These are phyloP conservation scores for Plasmodium malariae DNA, from an alignment of 169 alveolate species.

Conservation along the genomic window DNA sequence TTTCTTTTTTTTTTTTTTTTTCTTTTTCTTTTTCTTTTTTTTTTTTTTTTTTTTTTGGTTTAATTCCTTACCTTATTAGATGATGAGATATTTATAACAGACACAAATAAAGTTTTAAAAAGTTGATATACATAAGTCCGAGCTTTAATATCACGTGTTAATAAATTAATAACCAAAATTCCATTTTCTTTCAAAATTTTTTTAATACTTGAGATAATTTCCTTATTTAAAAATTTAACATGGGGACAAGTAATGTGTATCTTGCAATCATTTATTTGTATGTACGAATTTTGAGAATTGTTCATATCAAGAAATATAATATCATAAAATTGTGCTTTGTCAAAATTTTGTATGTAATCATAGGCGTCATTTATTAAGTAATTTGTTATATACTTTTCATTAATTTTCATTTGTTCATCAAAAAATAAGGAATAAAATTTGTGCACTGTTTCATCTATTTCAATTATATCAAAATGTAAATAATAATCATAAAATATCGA, in stretches of 20 bases:
- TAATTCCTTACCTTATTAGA: slow-evolving; percentile 30
- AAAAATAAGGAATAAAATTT: slow-evolving; percentile 25
- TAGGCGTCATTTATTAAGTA: slow-evolving; percentile 58
- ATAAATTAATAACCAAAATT: slow-evolving; percentile 45
- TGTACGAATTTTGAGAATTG: slow-evolving; percentile 55
- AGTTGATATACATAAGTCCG: slow-evolving; percentile 34
- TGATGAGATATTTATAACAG: slow-evolving; percentile 46
- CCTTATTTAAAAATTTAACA: slow-evolving; percentile 32
- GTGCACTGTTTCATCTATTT: slow-evolving; percentile 67
- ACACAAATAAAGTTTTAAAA: slow-evolving; percentile 22
- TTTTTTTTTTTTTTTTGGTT: neutral
- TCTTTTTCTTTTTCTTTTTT: neutral
- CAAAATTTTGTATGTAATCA: slow-evolving; percentile 32
- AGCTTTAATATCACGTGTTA: slow-evolving; percentile 51
- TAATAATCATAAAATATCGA: slow-evolving; percentile 30
- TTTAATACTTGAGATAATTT: slow-evolving; percentile 17
- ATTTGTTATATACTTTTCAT: slow-evolving; percentile 34
- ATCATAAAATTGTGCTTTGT: slow-evolving; percentile 30
- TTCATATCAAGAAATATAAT: slow-evolving; percentile 71
- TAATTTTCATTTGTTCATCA: slow-evolving; percentile 7
- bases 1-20: neutral
- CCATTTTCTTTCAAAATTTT: slow-evolving; percentile 51
- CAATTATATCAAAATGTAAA: slow-evolving; percentile 40
- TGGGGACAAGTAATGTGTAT: slow-evolving; percentile 66
- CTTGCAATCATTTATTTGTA: slow-evolving; percentile 29